A percentile compares a stretch with the other conserved stretches of the same genome.
phyloP scores from a whole-genome alignment of 2,329 filamentous ascomycete genomes.

The Beauveria caledonica region DNA sequence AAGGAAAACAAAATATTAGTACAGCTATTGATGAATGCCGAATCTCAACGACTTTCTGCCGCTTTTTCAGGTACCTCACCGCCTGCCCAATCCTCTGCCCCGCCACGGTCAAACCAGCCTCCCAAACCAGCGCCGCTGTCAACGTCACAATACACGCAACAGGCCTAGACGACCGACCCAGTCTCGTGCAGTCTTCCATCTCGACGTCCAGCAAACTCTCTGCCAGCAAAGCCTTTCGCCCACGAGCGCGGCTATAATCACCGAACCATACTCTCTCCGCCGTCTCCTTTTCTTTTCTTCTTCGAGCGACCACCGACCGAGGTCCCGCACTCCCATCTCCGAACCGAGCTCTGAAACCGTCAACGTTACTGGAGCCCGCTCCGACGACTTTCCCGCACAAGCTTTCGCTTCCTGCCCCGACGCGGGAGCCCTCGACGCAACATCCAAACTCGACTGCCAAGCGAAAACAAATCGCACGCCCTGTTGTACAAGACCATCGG shows the following conservation, averaged over 20 bases:
- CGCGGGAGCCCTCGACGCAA: no score
- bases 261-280: neutral
- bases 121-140: neutral
- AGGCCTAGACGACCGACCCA: neutral
- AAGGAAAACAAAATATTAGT: no score
- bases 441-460: no score
- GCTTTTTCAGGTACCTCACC: neutral
- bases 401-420: no score
- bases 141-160: constrained; percentile 1
- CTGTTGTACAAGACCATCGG: neutral
- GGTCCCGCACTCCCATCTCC: neutral
- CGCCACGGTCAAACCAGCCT: neutral
- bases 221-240: neutral
- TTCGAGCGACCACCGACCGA: neutral
- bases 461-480: no score
- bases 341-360: neutral
- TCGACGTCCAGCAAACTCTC: neutral
- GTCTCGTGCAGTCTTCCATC: neutral
- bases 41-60: neutral
- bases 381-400: no score
- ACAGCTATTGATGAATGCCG: no score
- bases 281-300: neutral
- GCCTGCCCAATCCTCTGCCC: neutral
- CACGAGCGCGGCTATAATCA: neutral
- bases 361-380: neutral